These are phyloP conservation scores for Gloeostereum incarnatum DNA, from an alignment of 768 basidiomycete species.

Conservation along the genomic window DNA sequence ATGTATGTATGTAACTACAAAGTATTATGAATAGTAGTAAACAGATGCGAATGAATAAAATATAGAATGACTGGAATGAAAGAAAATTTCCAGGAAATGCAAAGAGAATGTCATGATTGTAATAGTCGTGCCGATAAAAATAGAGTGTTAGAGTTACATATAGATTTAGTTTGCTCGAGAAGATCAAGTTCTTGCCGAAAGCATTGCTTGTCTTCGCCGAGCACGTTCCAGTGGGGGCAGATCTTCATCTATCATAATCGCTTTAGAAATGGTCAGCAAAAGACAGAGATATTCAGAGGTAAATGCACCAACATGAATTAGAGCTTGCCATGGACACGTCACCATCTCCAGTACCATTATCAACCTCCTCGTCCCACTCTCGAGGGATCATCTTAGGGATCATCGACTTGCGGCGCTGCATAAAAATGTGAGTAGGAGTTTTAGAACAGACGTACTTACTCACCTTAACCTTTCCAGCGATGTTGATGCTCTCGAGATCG, in stretches of 20 bases:
- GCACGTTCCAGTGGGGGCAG: conserved; percentile 66
- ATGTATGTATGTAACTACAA: too few relatives aligned
- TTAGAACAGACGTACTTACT: conserved; percentile 4
- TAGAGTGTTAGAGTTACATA: too few relatives aligned
- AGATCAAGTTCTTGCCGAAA: too few relatives aligned
- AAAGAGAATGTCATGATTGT: too few relatives aligned
- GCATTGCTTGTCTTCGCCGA: conserved; percentile 25
- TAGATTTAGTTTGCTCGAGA: too few relatives aligned
- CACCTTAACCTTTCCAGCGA: conserved; percentile 60
- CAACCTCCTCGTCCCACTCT: conserved; percentile 11
- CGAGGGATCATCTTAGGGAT: conserved; percentile 50
- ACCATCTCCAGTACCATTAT: conserved; percentile 18
- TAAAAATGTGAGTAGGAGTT: not conserved
- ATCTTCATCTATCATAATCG: conserved; percentile 42
- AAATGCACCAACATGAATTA: conserved; percentile 26
- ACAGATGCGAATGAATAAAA: too few relatives aligned
- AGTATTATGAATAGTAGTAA: too few relatives aligned
- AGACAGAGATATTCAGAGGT: conserved; percentile 1
- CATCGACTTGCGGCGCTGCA: conserved; percentile 66
- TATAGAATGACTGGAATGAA: too few relatives aligned
- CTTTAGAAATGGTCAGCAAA: conserved; percentile 11
- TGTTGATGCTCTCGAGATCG: conserved; percentile 49
- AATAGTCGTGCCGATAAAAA: too few relatives aligned
- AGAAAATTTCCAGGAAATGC: too few relatives aligned
- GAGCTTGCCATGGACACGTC: conserved; percentile 37